Conservation (phyloP, 805 yeast genomes). For the Kuraishia cidri region DNA sequence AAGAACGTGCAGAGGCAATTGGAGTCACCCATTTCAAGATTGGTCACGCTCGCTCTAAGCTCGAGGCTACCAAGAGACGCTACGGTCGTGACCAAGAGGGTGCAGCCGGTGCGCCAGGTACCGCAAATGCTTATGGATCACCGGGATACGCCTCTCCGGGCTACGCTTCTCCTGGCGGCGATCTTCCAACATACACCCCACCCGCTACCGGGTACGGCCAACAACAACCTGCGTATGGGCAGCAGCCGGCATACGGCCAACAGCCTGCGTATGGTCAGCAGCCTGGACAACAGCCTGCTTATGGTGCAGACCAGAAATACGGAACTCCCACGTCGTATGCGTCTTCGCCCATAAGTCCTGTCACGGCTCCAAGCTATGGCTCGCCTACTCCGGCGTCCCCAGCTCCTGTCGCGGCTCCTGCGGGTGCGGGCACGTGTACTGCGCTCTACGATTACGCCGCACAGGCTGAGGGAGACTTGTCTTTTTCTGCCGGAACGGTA, state of each 20-base stretch:
- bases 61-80: conserved; percentile 76
- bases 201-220: conserved; percentile 20
- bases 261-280: conserved; percentile 11
- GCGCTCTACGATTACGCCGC: conserved; percentile 90
- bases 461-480: conserved; percentile 86
- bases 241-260: conserved; percentile 11
- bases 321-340: conserved; percentile 12
- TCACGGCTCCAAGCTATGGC: conserved; percentile 8
- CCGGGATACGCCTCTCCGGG: conserved; percentile 20
- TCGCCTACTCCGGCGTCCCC: conserved; percentile 10
- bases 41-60: conserved; percentile 78
- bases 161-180: too few species aligned
- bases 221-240: conserved; percentile 11
- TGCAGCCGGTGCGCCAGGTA: conserved; percentile 23
- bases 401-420: conserved; percentile 21
- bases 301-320: conserved; percentile 12
- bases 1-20: conserved; percentile 81
- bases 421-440: conserved; percentile 57
- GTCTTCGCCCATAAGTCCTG: too few species aligned
- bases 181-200: conserved; percentile 22
- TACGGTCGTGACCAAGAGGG: conserved; percentile 36
- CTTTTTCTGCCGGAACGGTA: conserved; percentile 80
- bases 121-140: conserved; percentile 12
- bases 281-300: conserved; percentile 15
- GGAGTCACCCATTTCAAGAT: conserved; percentile 87